Percentiles rank a stretch among this genome's conserved stretches.
phyloP scores from a whole-genome alignment of 139 green algal genomes.

The Dunaliella primolecta region DNA sequence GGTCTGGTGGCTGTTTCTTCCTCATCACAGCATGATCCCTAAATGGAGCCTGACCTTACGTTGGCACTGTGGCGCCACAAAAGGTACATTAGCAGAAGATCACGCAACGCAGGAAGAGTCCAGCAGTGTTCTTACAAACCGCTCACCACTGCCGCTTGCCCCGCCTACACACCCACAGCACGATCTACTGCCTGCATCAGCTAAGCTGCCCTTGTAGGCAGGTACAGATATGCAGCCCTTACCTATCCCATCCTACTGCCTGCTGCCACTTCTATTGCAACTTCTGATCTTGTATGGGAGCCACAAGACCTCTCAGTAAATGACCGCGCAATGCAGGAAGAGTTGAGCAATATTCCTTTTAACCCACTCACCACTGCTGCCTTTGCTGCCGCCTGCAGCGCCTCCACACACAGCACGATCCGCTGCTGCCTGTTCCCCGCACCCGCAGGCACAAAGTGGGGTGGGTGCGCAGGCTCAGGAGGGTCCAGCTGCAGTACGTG shows the following conservation, averaged over 20 bases:
- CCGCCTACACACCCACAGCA: neutral
- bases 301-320: no score
- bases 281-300: neutral
- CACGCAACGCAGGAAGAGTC: no score
- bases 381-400: neutral
- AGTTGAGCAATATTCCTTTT: neutral
- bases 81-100: no score
- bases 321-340: neutral
- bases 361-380: neutral
- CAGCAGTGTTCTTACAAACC: no score
- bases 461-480: neutral
- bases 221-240: no score
- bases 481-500: neutral
- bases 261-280: neutral
- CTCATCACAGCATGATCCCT: no score
- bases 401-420: neutral
- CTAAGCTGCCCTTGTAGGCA: neutral
- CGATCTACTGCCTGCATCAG: neutral
- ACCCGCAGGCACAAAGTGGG: neutral
- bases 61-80: no score
- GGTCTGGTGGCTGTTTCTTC: no score
- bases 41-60: no score
- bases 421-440: neutral
- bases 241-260: neutral
- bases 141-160: no score